Evolutionary conservation across 2,329 filamentous ascomycete genomes (phyloP).

Genomic region (Diaporthe caulivora): DNA sequence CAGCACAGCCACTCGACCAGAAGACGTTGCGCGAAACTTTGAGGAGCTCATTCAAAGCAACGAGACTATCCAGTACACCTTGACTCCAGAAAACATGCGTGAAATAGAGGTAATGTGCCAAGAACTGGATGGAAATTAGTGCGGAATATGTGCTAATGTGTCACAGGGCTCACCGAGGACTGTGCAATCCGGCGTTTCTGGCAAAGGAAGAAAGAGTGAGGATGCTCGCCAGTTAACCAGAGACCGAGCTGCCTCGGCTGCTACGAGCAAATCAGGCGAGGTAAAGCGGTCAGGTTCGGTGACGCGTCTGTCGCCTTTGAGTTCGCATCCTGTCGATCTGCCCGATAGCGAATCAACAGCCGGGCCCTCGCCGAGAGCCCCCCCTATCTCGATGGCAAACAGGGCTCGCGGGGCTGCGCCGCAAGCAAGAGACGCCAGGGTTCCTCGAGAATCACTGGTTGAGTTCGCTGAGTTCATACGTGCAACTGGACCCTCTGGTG

Average conservation of each 20-base stretch:
- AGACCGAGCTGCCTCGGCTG: constrained; percentile 63
- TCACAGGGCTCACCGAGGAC: constrained; percentile 37
- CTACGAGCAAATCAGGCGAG: constrained; percentile 54
- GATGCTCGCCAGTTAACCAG: constrained; percentile 55
- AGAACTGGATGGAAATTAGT: background rate
- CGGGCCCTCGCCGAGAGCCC: constrained; percentile 48
- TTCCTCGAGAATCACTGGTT: constrained; percentile 77
- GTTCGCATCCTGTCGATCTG: constrained; percentile 50
- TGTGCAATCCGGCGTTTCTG: constrained; percentile 50
- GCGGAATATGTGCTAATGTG: constrained; percentile 23
- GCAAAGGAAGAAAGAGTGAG: constrained; percentile 60
- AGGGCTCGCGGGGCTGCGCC: constrained; percentile 49
- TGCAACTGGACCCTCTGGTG: constrained; percentile 78
- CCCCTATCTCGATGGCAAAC: constrained; percentile 47
- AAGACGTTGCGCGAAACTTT: constrained; percentile 76
- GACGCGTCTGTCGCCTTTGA: constrained; percentile 51
- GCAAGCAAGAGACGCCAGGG: constrained; percentile 78
- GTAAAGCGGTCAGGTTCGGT: constrained; percentile 50
- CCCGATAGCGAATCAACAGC: constrained; percentile 44
- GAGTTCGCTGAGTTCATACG: constrained; percentile 94
- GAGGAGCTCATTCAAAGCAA: constrained; percentile 86
- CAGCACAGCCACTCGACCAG: constrained; percentile 59
- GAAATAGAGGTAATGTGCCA: constrained; percentile 74
- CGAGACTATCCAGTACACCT: constrained; percentile 84
- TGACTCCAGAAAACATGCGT: constrained; percentile 84